Evolutionary conservation across 768 basidiomycete species (phyloP), one percentile per base, ranked within the genome.

Genomic region (Leccinum imitatum): DNA sequence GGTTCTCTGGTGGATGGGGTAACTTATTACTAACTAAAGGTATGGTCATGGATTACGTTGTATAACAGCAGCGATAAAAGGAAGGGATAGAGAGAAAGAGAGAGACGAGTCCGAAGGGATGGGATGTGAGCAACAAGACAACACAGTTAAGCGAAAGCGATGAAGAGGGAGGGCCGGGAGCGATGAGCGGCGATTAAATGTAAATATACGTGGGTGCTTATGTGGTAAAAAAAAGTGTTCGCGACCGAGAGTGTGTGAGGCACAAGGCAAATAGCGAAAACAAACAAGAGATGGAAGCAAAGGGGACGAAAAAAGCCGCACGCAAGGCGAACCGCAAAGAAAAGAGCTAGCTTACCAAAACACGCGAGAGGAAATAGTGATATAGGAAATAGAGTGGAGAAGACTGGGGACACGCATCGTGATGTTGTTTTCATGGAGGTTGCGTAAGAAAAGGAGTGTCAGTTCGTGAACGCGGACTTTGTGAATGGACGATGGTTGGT

Each of bases 61-160:
- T 46, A 46, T 46, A 46, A 46, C 44, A 46, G 19, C 44, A 46
- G 44, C 48, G 23, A 25, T 50, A 25, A 10, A 25, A 48, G 14
- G 21, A 15, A 23, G 47, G 25, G 14, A 50, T 25, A 50, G 25
- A 23, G 48, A 50, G 8, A 50, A 50, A 50, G 13, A 50, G 23
- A 48, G 13, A 50, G 21, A 25, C 23, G 13, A 25, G 25, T 60
- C n/a, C 13, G 31, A 33, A 10, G 51, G 51, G 23, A 25, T 48
- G 47, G 47, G 47, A 48, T 41, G 54, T 55, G 57, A 50, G 51
- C 63, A 48, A 59, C 44, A 46, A 19, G 63, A 72, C 64, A 70
- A 73, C 71, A 68, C 47, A 48, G n/a, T 46, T 46, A 64, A 57
- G 58, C 61, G 61, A 71, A 59, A 59, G 63, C 58, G 59, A 51